Evolutionary conservation across 257 asterid species (phyloP).

Genomic region (Ophiorrhiza pumila): DNA sequence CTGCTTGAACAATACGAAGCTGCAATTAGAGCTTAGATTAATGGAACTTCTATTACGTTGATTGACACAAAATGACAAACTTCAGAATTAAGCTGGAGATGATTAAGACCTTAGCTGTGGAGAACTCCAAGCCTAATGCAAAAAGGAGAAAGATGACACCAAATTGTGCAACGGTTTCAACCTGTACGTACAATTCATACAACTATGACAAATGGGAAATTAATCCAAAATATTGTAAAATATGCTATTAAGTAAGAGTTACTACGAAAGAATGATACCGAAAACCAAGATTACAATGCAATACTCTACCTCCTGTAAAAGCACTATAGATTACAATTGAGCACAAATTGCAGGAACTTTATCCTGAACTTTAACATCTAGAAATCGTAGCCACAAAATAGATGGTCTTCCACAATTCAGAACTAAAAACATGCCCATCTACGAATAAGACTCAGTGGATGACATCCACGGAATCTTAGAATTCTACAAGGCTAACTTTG

Average conservation of each 20-base stretch:
- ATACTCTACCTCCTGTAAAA: not conserved
- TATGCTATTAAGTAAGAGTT: not conserved
- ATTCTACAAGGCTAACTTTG: not conserved
- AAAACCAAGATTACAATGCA: not conserved
- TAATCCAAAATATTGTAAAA: conserved; percentile 7
- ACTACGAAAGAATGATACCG: not conserved
- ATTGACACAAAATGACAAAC: conserved; percentile 12
- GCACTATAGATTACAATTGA: not conserved
- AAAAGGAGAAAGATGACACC: conserved; percentile 89
- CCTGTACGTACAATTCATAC: conserved; percentile 37
- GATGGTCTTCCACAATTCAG: not conserved
- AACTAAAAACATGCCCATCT: not conserved
- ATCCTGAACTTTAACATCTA: not conserved
- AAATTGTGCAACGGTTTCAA: conserved; percentile 85
- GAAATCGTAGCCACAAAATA: not conserved
- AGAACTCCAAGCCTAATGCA: conserved; percentile 85
- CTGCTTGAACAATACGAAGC: conserved; percentile 79
- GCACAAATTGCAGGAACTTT: not conserved
- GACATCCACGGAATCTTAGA: not conserved
- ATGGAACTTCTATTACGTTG: conserved; percentile 11
- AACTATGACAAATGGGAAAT: conserved; percentile 19
- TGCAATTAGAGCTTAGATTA: conserved; percentile 30
- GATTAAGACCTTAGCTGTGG: conserved; percentile 66
- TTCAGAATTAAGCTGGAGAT: conserved; percentile 15
- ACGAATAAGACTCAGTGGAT: not conserved